phyloP scores from a whole-genome alignment of 352 stramenopile genomes.

The Plasmopara viticola region DNA sequence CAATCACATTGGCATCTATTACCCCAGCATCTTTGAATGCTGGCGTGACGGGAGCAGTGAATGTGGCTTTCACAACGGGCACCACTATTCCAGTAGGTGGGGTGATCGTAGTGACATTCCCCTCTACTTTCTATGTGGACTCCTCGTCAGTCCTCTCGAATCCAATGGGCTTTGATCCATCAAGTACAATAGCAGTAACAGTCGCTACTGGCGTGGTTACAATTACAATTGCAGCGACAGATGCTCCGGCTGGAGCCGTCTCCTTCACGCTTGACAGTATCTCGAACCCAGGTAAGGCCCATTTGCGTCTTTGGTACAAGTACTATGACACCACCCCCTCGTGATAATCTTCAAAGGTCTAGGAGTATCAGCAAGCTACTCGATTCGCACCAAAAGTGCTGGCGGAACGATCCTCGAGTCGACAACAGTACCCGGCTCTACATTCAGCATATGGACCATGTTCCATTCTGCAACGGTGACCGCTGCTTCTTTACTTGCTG shows the following conservation, averaged over 20 bases:
- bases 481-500: constrained; percentile 24
- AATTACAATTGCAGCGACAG: constrained; percentile 27
- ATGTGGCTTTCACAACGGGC: constrained; percentile 33
- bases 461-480: constrained; percentile 23
- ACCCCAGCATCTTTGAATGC: constrained; percentile 19
- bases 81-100: constrained; percentile 33
- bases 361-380: constrained; percentile 33
- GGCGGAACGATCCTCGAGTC: constrained; percentile 32
- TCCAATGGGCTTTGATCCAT: constrained; percentile 20
- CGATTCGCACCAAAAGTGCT: constrained; percentile 30
- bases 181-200: constrained; percentile 22
- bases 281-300: constrained; percentile 43
- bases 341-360: constrained; percentile 20
- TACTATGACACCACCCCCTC: background rate
- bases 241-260: constrained; percentile 21
- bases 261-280: constrained; percentile 48
- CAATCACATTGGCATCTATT: constrained; percentile 31
- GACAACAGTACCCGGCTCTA: constrained; percentile 19
- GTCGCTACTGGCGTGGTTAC: constrained; percentile 23
- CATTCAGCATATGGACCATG: constrained; percentile 26
- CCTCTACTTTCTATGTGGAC: constrained; percentile 39
- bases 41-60: constrained; percentile 26
- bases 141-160: constrained; percentile 17
- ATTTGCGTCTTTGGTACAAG: background rate
- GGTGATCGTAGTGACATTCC: constrained; percentile 44